Evolutionary conservation across 495 filamentous ascomycete genomes (phyloP), one percentile per base, ranked within the genome.

Genomic region (Darksidea phi): DNA sequence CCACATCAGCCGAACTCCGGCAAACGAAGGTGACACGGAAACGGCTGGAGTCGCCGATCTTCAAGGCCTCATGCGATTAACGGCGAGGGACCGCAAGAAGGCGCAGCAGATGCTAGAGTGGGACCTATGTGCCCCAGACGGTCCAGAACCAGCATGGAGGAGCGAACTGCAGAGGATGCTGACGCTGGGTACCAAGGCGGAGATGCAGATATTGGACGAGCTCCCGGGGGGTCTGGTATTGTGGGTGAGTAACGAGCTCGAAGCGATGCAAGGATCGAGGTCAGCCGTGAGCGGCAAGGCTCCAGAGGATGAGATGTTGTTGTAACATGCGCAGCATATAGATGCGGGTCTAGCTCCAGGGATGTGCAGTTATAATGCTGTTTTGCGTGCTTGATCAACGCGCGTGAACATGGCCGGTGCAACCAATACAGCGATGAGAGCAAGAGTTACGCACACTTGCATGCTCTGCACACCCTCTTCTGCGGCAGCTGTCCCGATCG

Each of bases 131-230:
- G 71, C 70, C 8, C 77, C 75, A 42, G 72, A 74, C 57, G 82
- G 79, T 7, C 73, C 74, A 0, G 79, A 86, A 66, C 75, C 53
- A 1, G 79, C 82, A 26, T 85, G 85, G 76, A 78, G 81, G 45
- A 67, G 70, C 11, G 89, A 94, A 67, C 68, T 97, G 63, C 93
- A 95, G 74, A 72, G 80, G 4, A 97, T 97, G 91, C 71, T 97
- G 47, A 83, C 95, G 77, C 69, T 95, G 51, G 88, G 89, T 66
- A 59, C 90, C 51, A 98, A 98, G 71, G 89, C 87, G 1, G 94
- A 98, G 74, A 93, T 94, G 60, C 89, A 98, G 75, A 78, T 88
- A 8, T 76, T 96, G 53, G 89, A 90, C 17, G 54, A 62, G 46
- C 38, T 38, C 2, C 25, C 57, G 12, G 62, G 66, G 1, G 66